Evolutionary conservation across 306 rosid species (phyloP), one percentile per base, ranked within the genome.

Genomic region (Trifolium fragiferum): DNA sequence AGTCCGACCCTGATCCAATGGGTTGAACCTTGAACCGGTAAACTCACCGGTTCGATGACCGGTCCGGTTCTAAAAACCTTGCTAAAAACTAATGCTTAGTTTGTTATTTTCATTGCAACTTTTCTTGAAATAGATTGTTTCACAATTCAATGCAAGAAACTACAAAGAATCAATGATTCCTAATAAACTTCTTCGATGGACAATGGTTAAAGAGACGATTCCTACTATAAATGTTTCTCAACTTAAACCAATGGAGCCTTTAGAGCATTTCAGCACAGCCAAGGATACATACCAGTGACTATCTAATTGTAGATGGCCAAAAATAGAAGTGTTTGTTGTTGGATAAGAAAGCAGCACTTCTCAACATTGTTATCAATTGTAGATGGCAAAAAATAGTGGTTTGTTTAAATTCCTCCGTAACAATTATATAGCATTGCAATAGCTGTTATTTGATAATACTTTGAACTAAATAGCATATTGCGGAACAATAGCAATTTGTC

Each of bases 81-180:
- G n/a, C 27, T 27, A 72, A 69, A 25, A 72, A 51, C 16, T 41
- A 41, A 40, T 38, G 21, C 35, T 35, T 21, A 54, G 44, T 47
- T 23, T 3, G 25, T 54, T 54, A 5, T 12, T 55, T 20, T 40
- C 25, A 9, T 2, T 57, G 38, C 41, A 55, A 41, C 32, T 59
- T 58, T 41, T 25, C 54, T 40, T n/a, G 25, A 27, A 46, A 25
- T 25, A 58, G 68, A 25, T 72, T 58, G 68, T 25, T 23, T 72
- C 76, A 38, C 68, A 72, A 72, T 46, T 38, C 68, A 72, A 18
- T 58, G 76, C 6, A 72, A 72, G 76, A 58, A 72, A 16, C 55
- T 72, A 57, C 57, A 57, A 58, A 55, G 27, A 23, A 23, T 41
- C 68, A 72, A 40, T n/a, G 8, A 0, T 38, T 40, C 68, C 76